Conservation (phyloP, 2,329 filamentous ascomycete genomes). For the Calonectria fujianensis region DNA sequence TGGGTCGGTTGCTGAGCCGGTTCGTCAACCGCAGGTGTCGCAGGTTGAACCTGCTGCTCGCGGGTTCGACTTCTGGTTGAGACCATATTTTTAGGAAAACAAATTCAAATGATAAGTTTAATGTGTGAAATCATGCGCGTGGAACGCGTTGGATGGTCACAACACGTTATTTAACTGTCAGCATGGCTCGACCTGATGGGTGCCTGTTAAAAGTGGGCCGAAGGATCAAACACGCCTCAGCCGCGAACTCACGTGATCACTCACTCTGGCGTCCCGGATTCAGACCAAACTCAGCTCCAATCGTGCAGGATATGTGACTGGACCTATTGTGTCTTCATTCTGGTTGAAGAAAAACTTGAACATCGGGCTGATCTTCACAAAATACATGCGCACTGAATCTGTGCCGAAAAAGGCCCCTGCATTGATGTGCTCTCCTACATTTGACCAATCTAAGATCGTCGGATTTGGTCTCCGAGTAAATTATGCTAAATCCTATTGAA, state of each 20-base stretch:
- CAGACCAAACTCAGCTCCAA: background rate
- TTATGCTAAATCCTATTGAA: background rate
- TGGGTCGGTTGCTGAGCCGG: background rate
- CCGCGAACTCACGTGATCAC: background rate
- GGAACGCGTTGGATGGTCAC: background rate
- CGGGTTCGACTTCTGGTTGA: slow-evolving; percentile 12
- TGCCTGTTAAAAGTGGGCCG: slow-evolving; percentile 22
- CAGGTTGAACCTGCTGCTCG: background rate
- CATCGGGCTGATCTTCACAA: background rate
- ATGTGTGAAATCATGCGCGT: background rate
- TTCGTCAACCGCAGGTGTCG: background rate
- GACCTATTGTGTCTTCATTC: background rate
- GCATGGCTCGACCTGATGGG: background rate
- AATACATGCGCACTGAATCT: background rate
- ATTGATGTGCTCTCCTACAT: background rate
- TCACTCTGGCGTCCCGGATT: background rate
- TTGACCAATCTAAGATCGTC: background rate
- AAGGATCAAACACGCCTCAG: background rate
- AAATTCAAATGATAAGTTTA: background rate
- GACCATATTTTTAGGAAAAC: background rate
- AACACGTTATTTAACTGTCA: background rate
- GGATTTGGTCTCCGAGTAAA: background rate
- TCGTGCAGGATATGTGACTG: background rate
- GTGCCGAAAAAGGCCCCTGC: no score
- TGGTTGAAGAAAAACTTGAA: background rate